A percentile compares a stretch with the other conserved stretches of the same genome.
phyloP scores from a whole-genome alignment of 805 yeast species.

The Ogataea zsoltii region DNA sequence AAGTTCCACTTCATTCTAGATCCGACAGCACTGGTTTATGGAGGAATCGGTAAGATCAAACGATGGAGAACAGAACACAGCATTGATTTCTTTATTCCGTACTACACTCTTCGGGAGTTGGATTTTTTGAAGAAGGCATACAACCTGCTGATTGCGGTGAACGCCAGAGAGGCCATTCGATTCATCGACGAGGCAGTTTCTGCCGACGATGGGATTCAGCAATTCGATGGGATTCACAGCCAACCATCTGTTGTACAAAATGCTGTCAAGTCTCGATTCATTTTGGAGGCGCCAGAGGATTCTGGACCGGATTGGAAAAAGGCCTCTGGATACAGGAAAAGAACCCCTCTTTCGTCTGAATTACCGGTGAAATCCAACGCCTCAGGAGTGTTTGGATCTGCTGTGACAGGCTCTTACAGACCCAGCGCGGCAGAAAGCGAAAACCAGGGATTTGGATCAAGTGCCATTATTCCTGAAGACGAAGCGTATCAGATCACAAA shows the following conservation, averaged over 20 bases:
- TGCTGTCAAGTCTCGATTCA: constrained; percentile 21
- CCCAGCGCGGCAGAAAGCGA: neutral
- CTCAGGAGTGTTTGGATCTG: constrained; percentile 15
- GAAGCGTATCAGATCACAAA: constrained; percentile 5
- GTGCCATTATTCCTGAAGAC: constrained; percentile 12
- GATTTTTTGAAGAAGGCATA: constrained; percentile 57
- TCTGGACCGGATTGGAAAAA: constrained; percentile 52
- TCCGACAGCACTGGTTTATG: constrained; percentile 60
- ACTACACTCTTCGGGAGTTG: constrained; percentile 58
- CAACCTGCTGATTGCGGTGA: constrained; percentile 54
- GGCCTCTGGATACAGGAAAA: constrained; percentile 45
- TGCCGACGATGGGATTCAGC: constrained; percentile 8
- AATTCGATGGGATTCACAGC: too few species aligned
- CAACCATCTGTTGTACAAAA: too few species aligned
- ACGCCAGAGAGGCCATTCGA: constrained; percentile 63
- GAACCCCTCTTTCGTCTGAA: constrained; percentile 45
- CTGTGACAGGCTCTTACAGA: constrained; percentile 1
- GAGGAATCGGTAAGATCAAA: constrained; percentile 68
- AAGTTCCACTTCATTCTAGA: constrained; percentile 52
- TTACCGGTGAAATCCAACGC: constrained; percentile 23
- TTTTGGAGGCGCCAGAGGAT: constrained; percentile 43
- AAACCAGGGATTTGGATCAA: constrained; percentile 7
- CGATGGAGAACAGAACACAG: constrained; percentile 53
- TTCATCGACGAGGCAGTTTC: constrained; percentile 49
- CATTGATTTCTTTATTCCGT: constrained; percentile 50